Base-by-base conservation (phyloP, 306 rosid species). In the Boehmeria nivea region DNA sequence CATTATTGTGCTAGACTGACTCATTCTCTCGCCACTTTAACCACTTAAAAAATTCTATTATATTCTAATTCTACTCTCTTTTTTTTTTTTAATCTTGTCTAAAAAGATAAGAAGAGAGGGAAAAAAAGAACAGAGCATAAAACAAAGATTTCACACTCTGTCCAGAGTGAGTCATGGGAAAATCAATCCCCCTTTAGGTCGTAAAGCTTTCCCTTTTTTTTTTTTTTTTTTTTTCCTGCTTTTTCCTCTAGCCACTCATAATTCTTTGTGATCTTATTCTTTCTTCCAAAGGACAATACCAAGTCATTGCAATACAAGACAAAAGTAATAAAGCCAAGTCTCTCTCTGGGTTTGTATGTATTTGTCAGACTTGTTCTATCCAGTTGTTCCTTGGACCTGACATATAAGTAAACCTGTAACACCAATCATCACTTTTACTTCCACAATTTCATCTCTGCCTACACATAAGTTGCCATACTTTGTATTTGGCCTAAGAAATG, bases 1-100 rank as follows among this genome's bases (percentile, higher is more conserved):
- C 78, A 81, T 83, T 72, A 83, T 79, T 80, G 76, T 78, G 72
- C 65, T 78, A 60, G 71, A 76, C 59, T 47, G 40, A 71, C 68
- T 67, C 79, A 72, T 65, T 65, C 64, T 64, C 65, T 63, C 65
- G 12, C 57, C 61, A 76, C 62, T 67, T 74, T 73, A 13, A 55
- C 69, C 47, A 31, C 65, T 54, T 53, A 28, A 6, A 17, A 16
- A 17, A 9, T 6, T 17, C 7, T 17, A 18, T 16, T 47, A 43
- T 43, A 17, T 43, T 18, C 49, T 43, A 6, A 13, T 27, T 9
- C 11, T 13, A 63, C 67, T 31, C 16, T 53, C 68, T 55, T 58
- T 18, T 60, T 52, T 23, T 51, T 46, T 43, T 40, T 58, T 52
- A 42, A 21, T 18, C 52, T 22, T 49, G 5, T 27, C 57, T 43